Evolutionary conservation across 1,284 basidiomycete genomes (phyloP).

Genomic region (Boletus hoseneyae): DNA sequence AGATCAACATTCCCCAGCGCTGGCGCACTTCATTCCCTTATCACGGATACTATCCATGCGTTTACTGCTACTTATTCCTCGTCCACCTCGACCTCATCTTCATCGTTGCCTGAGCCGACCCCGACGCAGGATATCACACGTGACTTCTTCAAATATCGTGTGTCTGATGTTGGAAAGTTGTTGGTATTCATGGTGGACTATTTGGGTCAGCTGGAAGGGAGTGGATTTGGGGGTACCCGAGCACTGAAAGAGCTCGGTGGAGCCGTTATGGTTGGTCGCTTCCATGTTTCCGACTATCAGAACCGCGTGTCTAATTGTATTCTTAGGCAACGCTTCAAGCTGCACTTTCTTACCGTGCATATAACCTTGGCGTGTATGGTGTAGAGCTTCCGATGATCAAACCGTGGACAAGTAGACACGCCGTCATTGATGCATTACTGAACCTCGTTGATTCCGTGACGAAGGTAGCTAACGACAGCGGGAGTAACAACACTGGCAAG

Average conservation of each 20-base stretch:
- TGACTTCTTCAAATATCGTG: constrained; percentile 78
- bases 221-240: constrained; percentile 21
- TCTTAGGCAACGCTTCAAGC: constrained; percentile 68
- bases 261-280: constrained; percentile 58
- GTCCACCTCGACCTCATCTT: constrained; percentile 39
- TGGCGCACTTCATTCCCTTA: constrained; percentile 50
- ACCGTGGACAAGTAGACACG: constrained; percentile 80
- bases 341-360: constrained; percentile 70
- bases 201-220: constrained; percentile 25
- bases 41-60: constrained; percentile 61
- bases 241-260: constrained; percentile 34
- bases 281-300: not conserved
- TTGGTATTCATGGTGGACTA: constrained; percentile 51
- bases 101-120: constrained; percentile 15
- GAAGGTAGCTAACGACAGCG: constrained; percentile 29
- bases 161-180: constrained; percentile 57
- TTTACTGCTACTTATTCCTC: constrained; percentile 66
- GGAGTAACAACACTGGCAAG: constrained; percentile 37
- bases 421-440: constrained; percentile 67
- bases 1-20: constrained; percentile 33
- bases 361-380: constrained; percentile 73
- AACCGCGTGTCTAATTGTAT: not conserved
- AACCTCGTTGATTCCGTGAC: constrained; percentile 72
- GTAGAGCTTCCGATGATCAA: constrained; percentile 68
- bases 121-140: constrained; percentile 72